Percentiles rank a stretch among this genome's conserved stretches.
These are phyloP conservation scores for Discostella pseudostelligera DNA, from an alignment of 108 stramenopile genomes.

Conservation along the genomic window DNA sequence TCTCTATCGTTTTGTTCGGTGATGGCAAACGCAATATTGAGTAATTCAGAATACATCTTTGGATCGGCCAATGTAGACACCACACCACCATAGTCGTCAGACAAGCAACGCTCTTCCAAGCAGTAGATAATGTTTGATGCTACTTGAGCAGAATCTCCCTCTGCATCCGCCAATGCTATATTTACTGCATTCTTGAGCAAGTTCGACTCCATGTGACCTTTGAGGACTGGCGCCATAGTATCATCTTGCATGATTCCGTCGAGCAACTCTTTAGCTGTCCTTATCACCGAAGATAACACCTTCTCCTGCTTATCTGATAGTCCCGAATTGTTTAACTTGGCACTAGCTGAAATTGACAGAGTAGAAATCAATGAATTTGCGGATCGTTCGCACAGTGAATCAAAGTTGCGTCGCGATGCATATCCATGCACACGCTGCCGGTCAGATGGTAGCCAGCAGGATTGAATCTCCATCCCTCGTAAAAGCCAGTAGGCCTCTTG, in stretches of 20 bases:
- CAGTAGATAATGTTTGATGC: slow-evolving; percentile 61
- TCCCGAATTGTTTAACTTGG: neutral
- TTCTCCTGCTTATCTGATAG: slow-evolving; percentile 2
- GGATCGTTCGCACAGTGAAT: slow-evolving; percentile 35
- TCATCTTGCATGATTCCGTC: slow-evolving; percentile 32
- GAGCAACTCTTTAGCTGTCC: slow-evolving; percentile 23
- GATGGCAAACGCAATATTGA: slow-evolving; percentile 52
- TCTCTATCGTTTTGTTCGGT: slow-evolving; percentile 38
- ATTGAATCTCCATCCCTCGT: slow-evolving; percentile 61
- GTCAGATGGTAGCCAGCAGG: slow-evolving; percentile 38
- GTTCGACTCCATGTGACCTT: slow-evolving; percentile 31
- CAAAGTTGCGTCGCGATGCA: slow-evolving; percentile 43
- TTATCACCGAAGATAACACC: neutral
- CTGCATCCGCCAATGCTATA: slow-evolving; percentile 51
- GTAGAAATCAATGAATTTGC: slow-evolving; percentile 35
- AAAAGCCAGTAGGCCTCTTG: slow-evolving; percentile 63
- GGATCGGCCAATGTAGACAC: slow-evolving; percentile 57
- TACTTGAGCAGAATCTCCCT: slow-evolving; percentile 37
- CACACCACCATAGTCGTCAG: slow-evolving; percentile 48
- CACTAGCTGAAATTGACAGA: slow-evolving; percentile 20
- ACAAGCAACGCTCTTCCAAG: slow-evolving; percentile 51
- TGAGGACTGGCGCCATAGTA: slow-evolving; percentile 25
- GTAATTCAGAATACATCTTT: slow-evolving; percentile 52
- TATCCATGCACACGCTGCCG: slow-evolving; percentile 30
- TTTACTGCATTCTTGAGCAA: slow-evolving; percentile 49